Base-by-base conservation (phyloP, 768 basidiomycete species). In the Filobasidium wieringae region DNA sequence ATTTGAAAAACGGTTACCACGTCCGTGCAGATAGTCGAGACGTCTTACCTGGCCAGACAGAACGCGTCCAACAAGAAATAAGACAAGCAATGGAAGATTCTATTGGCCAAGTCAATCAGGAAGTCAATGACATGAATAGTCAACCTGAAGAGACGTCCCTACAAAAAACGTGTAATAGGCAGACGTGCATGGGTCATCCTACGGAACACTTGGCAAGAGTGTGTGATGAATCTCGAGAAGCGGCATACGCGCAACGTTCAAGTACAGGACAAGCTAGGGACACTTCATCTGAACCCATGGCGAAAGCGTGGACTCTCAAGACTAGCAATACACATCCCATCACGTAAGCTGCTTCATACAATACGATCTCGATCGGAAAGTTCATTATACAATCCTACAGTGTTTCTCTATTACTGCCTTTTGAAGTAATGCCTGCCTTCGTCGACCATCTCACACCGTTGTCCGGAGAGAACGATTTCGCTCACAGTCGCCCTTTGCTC, bases 251-350 rank as follows among this genome's bases (percentile, higher is more conserved):
- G n/a, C n/a, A n/a, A n/a, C n/a, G n/a, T n/a, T n/a, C n/a, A n/a
- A n/a, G n/a, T n/a, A n/a, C n/a, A n/a, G n/a, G n/a, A n/a, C n/a
- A n/a, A n/a, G n/a, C n/a, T n/a, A n/a, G n/a, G n/a, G n/a, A n/a
- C n/a, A n/a, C n/a, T n/a, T n/a, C n/a, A n/a, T n/a, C 37, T 40
- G 37, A 22, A 22, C 43, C 22, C 22, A 22, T 24, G 43, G 43
- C 43, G 5, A 40, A 40, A 22, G 17, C 15, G n/a, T 47, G 12
- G n/a, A 51, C 12, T 12, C 64, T 69, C 57, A 89, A 87, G 67
- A 89, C 87, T 0, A 88, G 86, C 2, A 77, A 80, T 24, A 80
- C 84, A 0, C 88, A 89, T 72, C 88, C 88, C 7, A 86, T 92
- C 68, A 87, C 88, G 86, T 87, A 61, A 52, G 80, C 75, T 5